Percentiles rank a stretch among this genome's conserved stretches.
Conservation (phyloP, 2,329 filamentous ascomycete species). For the Exophiala sp. region DNA sequence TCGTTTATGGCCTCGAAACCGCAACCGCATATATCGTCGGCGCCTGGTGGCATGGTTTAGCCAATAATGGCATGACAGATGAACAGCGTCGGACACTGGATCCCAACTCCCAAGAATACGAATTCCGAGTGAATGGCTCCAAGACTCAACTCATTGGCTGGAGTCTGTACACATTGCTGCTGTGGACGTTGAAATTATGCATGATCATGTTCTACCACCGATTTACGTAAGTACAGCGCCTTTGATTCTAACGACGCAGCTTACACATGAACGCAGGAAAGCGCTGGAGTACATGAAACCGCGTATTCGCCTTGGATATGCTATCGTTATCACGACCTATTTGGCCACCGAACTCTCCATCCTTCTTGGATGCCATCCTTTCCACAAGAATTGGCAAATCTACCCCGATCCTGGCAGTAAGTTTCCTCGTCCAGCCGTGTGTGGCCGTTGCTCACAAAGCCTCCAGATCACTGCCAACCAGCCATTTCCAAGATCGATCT, state of each 20-base stretch:
- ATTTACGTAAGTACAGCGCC: constrained; percentile 40
- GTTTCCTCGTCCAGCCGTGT: constrained; percentile 23
- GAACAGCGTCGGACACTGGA: constrained; percentile 44
- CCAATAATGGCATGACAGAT: constrained; percentile 54
- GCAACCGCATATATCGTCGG: constrained; percentile 47
- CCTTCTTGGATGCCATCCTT: constrained; percentile 49
- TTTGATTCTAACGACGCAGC: neutral
- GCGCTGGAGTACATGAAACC: constrained; percentile 39
- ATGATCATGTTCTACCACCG: constrained; percentile 54
- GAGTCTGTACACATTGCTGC: constrained; percentile 48
- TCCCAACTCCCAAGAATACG: constrained; percentile 44
- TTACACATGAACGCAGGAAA: constrained; percentile 30
- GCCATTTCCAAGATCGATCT: constrained; percentile 48
- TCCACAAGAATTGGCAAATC: constrained; percentile 55
- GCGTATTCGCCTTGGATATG: constrained; percentile 49
- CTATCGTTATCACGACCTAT: constrained; percentile 46
- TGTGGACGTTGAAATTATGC: constrained; percentile 52
- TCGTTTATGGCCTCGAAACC: constrained; percentile 49
- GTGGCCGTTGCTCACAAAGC: neutral
- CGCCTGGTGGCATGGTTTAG: constrained; percentile 46
- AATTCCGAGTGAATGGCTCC: constrained; percentile 47
- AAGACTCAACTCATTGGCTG: constrained; percentile 51
- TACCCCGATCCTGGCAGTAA: constrained; percentile 52
- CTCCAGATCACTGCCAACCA: constrained; percentile 43
- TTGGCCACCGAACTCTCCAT: constrained; percentile 47